Percentiles rank a stretch among this genome's conserved stretches.
phyloP scores from a whole-genome alignment of 345 rosid species.

The Hibiscus tridactylites region DNA sequence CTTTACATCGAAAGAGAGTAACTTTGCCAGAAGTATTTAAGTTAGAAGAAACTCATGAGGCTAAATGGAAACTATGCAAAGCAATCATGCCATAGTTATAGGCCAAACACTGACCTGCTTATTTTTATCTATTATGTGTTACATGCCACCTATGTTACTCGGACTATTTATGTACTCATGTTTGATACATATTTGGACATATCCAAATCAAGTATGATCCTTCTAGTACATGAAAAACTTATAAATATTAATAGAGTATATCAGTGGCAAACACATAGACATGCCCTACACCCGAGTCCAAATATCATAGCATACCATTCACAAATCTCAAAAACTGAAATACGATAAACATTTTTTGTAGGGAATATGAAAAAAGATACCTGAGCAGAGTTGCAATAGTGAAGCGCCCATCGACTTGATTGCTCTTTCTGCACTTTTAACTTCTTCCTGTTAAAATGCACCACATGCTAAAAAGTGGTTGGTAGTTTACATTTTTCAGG shows the following conservation, averaged over 20 bases:
- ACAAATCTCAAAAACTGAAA: constrained; percentile 2
- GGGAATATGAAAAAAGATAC: constrained; percentile 19
- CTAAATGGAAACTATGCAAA: not conserved
- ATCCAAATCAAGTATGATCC: too few relatives aligned
- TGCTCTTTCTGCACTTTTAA: constrained; percentile 61
- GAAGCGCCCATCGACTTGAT: constrained; percentile 71
- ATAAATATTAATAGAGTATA: too few relatives aligned
- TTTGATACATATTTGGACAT: too few relatives aligned
- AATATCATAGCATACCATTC: not conserved
- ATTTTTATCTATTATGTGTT: not conserved
- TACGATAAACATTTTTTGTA: not conserved
- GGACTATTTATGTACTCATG: too few relatives aligned
- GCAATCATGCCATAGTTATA: not conserved
- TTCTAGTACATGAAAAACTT: too few relatives aligned
- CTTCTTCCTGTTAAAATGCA: constrained; percentile 47
- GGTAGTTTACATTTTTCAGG: not conserved
- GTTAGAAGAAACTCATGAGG: not conserved
- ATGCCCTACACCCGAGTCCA: not conserved
- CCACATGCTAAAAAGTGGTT: constrained; percentile 1
- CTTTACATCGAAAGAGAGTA: not conserved
- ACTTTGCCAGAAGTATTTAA: not conserved
- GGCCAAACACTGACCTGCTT: not conserved
- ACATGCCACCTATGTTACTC: not conserved
- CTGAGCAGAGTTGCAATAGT: constrained; percentile 43
- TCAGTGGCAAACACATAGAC: not conserved